phyloP scores from a whole-genome alignment of 1,284 basidiomycete species.

The Inonotus obliquus region DNA sequence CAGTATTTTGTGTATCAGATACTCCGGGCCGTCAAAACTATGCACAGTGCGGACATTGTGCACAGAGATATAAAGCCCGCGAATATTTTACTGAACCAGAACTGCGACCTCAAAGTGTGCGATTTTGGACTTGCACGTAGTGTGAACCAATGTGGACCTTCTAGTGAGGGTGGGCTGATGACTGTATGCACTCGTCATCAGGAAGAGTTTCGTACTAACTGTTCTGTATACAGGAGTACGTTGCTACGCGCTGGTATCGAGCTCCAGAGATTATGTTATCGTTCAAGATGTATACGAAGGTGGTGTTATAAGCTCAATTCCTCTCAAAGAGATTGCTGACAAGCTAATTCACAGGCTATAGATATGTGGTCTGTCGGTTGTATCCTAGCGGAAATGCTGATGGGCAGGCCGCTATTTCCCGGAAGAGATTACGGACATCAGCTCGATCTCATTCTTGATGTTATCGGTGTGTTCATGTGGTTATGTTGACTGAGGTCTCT shows the following conservation, averaged over 20 bases:
- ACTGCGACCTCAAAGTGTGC: conserved; percentile 97
- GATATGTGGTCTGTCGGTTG: conserved; percentile 99
- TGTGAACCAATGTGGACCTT: conserved; percentile 52
- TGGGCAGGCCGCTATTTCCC: conserved; percentile 97
- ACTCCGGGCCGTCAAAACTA: conserved; percentile 96
- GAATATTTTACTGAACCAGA: conserved; percentile 94
- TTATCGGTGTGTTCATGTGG: conserved; percentile 68
- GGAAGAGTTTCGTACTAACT: not conserved
- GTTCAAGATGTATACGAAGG: conserved; percentile 87
- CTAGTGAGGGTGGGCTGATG: conserved; percentile 53
- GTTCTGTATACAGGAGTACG: conserved; percentile 85
- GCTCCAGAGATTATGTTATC: conserved; percentile 97
- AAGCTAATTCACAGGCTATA: conserved; percentile 67
- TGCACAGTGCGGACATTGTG: conserved; percentile 96
- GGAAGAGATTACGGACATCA: conserved; percentile 98
- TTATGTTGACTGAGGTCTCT: conserved; percentile 33
- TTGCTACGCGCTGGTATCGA: conserved; percentile 94
- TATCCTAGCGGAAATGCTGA: conserved; percentile 96
- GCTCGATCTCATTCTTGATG: conserved; percentile 96
- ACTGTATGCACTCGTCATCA: conserved; percentile 41
- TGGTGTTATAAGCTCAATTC: not conserved
- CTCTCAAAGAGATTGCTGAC: conserved; percentile 2
- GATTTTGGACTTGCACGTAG: conserved; percentile 98
- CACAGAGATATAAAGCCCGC: conserved; percentile 98
- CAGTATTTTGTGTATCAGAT: conserved; percentile 99